Evolutionary conservation across 345 rosid species (phyloP), one percentile per base, ranked within the genome.

Genomic region (Acer yangbiense): DNA sequence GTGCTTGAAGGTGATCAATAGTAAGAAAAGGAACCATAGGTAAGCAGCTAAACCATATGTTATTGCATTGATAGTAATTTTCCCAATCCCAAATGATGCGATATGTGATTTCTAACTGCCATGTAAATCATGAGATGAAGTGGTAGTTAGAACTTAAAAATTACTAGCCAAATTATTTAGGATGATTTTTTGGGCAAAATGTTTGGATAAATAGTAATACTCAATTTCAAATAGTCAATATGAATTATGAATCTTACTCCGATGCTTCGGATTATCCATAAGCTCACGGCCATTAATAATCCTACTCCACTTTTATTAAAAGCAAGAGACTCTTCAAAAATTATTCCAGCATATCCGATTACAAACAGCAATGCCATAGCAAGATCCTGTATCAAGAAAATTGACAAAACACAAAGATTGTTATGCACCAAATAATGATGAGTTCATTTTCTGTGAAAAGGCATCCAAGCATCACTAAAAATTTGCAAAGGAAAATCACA

Each of bases 301-400:
- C 92, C 99, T 18, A 96, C 95, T 67, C 98, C 98, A 81, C 93
- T 96, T 89, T 96, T 96, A 77, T 92, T 94, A 88, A 96, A 94
- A 67, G 99, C 94, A 73, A 96, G 86, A 85, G 94, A 91, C 85
- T 94, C 97, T 82, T 94, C 98, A 60, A 96, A 96, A 78, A 96
- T 88, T 77, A 94, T 96, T 44, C 99, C 97, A 0, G 87, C 87
- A 74, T 96, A 96, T 82, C 98, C 99, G 77, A 96, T 74, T 80
- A 77, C 91, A 81, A 96, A 96, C 75, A 94, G 85, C 80, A 96
- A 80, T 41, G 92, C 97, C 99, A 94, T 96, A 25, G 99, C 99
- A 83, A 91, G 79, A 87, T 96, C 97, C 99, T 96, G 93, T 75
- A 76, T 77, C 82, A 66, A 68, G 21, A 85, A 77, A 78, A n/a